phyloP scores from a whole-genome alignment of 2,329 filamentous ascomycete genomes.

The Cladosporium sp. region DNA sequence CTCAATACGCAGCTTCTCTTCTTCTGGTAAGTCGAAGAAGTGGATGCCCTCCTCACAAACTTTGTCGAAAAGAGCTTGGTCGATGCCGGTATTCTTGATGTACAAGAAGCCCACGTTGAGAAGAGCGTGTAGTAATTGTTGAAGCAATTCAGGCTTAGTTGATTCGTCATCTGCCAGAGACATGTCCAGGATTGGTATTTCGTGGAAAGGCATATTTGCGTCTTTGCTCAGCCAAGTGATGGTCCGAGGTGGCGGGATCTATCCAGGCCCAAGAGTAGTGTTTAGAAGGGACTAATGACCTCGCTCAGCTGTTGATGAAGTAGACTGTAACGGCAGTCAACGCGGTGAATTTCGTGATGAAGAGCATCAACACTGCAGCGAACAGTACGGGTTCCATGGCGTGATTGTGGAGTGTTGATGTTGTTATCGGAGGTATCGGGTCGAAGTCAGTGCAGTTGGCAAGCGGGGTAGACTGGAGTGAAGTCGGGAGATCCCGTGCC shows the following conservation, averaged over 20 bases:
- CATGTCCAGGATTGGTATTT: slow-evolving; percentile 74
- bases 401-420: slow-evolving; percentile 6
- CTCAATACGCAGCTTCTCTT: slow-evolving; percentile 65
- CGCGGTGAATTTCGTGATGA: slow-evolving; percentile 17
- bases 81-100: slow-evolving; percentile 72
- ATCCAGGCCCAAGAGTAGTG: too few species aligned
- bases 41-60: slow-evolving; percentile 65
- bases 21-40: slow-evolving; percentile 72
- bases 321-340: slow-evolving; percentile 15
- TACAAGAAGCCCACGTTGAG: slow-evolving; percentile 88
- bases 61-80: slow-evolving; percentile 58
- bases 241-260: not conserved
- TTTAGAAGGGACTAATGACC: too few species aligned
- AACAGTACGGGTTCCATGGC: slow-evolving; percentile 18
- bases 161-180: slow-evolving; percentile 58
- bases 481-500: not conserved
- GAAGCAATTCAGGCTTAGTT: slow-evolving; percentile 69
- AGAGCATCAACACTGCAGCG: slow-evolving; percentile 15
- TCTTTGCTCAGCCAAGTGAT: not conserved
- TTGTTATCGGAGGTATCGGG: not conserved
- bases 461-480: not conserved
- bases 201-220: slow-evolving; percentile 52
- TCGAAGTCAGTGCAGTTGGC: not conserved
- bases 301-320: slow-evolving; percentile 13
- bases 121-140: slow-evolving; percentile 67